Percentiles rank a stretch among this genome's conserved stretches.
Evolutionary conservation across 2,329 filamentous ascomycete genomes (phyloP).

Genomic region (Aspergillus brasiliensis): DNA sequence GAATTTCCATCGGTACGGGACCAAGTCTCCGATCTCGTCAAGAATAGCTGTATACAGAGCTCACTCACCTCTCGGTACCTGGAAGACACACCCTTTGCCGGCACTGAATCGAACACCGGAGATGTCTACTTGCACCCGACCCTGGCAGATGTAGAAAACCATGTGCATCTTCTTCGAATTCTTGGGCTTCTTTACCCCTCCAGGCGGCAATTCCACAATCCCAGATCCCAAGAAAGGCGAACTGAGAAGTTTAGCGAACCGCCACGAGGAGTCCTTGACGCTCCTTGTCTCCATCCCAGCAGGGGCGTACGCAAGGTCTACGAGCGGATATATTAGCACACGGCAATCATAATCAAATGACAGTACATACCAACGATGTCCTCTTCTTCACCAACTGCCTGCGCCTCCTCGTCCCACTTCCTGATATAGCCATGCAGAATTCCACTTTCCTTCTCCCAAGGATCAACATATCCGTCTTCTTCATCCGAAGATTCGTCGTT

Average conservation of each 20-base stretch:
- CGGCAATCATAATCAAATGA: background rate
- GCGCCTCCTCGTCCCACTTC: constrained; percentile 45
- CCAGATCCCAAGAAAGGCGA: constrained; percentile 86
- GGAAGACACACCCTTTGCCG: constrained; percentile 84
- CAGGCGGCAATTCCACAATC: constrained; percentile 82
- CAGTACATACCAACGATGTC: constrained; percentile 41
- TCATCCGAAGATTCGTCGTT: constrained; percentile 41
- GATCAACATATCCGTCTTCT: constrained; percentile 43
- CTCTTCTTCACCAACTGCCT: constrained; percentile 41
- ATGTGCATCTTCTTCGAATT: constrained; percentile 96
- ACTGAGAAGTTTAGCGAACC: constrained; percentile 84
- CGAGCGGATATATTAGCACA: constrained; percentile 1
- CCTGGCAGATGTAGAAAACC: constrained; percentile 87
- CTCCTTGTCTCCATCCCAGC: constrained; percentile 60
- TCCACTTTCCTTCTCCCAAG: constrained; percentile 49
- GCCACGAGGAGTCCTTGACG: constrained; percentile 70
- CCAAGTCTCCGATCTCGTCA: background rate
- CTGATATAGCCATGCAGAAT: constrained; percentile 48
- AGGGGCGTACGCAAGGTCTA: constrained; percentile 63
- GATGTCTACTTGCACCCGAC: constrained; percentile 76
- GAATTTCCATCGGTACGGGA: background rate
- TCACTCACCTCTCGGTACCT: constrained; percentile 85
- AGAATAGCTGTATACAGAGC: background rate
- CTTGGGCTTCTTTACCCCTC: constrained; percentile 82
- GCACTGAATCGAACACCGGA: constrained; percentile 68